phyloP scores from a whole-genome alignment of 768 basidiomycete genomes.

The Lyophyllum semitale region DNA sequence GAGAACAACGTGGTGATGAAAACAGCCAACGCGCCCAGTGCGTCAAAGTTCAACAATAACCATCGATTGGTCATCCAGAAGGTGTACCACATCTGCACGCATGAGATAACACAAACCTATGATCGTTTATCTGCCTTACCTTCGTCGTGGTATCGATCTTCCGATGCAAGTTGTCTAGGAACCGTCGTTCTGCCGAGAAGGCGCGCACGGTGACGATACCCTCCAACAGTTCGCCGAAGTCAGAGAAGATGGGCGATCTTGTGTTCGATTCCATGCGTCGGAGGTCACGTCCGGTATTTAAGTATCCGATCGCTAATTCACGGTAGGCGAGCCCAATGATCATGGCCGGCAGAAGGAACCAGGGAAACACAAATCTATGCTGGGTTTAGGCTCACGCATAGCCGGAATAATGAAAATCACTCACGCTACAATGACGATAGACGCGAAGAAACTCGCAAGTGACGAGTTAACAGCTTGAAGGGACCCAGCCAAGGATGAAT shows the following conservation, averaged over 20 bases:
- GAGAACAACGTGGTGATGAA: constrained; percentile 78
- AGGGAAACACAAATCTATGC: constrained; percentile 69
- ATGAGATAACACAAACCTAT: background rate
- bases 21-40: constrained; percentile 72
- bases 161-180: constrained; percentile 71
- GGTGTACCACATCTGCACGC: constrained; percentile 72
- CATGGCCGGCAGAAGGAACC: constrained; percentile 77
- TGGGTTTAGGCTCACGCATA: constrained; percentile 2
- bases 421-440: constrained; percentile 71
- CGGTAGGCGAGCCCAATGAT: constrained; percentile 78
- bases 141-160: constrained; percentile 81
- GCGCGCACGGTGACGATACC: constrained; percentile 94
- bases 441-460: constrained; percentile 74
- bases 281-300: constrained; percentile 81
- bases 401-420: constrained; percentile 22
- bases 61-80: constrained; percentile 92
- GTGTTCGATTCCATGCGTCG: constrained; percentile 91
- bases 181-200: constrained; percentile 79
- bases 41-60: constrained; percentile 83
- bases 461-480: constrained; percentile 79
- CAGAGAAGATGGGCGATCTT: constrained; percentile 81
- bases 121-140: constrained; percentile 34
- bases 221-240: constrained; percentile 80
- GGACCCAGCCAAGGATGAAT: constrained; percentile 66
- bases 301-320: constrained; percentile 67